Evolutionary conservation across 495 filamentous ascomycete species (phyloP).

Genomic region (Daldinia grandis): DNA sequence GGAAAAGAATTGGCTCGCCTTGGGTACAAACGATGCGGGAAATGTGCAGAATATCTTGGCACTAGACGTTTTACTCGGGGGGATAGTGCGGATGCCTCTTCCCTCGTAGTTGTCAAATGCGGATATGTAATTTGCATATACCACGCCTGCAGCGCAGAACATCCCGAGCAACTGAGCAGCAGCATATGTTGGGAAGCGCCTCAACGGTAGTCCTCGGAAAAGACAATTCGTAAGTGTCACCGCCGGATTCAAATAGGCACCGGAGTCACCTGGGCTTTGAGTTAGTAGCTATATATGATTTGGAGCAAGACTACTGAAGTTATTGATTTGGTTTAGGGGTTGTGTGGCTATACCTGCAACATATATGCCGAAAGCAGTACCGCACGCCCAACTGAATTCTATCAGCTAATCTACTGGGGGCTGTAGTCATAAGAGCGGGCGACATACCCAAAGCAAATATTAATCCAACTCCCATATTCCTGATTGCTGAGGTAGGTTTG

Average conservation of each 20-base stretch:
- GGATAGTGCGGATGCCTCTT: not conserved
- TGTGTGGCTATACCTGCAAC: not conserved
- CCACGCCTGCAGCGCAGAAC: not conserved
- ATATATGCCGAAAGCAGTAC: not conserved
- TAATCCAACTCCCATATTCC: conserved; percentile 5
- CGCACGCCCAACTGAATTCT: not conserved
- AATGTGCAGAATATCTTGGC: conserved; percentile 4
- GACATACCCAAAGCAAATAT: not conserved
- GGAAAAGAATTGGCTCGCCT: conserved; percentile 3
- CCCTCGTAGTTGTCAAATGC: not conserved
- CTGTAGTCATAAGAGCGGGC: not conserved
- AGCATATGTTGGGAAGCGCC: not conserved
- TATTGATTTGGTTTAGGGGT: not conserved
- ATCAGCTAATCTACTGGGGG: not conserved
- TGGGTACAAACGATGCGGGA: not conserved
- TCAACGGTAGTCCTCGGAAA: not conserved
- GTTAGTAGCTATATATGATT: not conserved
- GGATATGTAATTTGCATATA: not conserved
- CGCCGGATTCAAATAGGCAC: not conserved
- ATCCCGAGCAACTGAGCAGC: not conserved
- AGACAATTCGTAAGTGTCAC: not conserved
- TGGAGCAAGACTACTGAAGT: not conserved
- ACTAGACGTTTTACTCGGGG: not conserved
- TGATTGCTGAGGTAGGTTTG: conserved; percentile 1
- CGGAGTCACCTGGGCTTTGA: not conserved